phyloP scores from a whole-genome alignment of 2,329 filamentous ascomycete species.

The Scleromitrula shiraiana region DNA sequence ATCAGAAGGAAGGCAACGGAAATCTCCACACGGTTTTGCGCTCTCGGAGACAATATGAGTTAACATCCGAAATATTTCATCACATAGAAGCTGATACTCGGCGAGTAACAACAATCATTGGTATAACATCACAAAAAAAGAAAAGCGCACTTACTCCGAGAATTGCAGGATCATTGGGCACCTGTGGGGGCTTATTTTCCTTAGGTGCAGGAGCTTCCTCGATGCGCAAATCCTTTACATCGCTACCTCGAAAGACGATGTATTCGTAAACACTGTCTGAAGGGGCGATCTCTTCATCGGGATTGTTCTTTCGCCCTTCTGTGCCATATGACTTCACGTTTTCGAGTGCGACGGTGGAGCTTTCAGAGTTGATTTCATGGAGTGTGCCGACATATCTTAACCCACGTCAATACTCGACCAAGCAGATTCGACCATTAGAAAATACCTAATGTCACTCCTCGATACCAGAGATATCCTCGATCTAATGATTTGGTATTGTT shows the following conservation, averaged over 20 bases:
- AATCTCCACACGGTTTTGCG: conserved; percentile 92
- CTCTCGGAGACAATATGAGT: conserved; percentile 78
- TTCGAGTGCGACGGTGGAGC: conserved; percentile 92
- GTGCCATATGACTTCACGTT: conserved; percentile 93
- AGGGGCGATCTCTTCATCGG: conserved; percentile 72
- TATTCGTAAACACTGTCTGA: conserved; percentile 93
- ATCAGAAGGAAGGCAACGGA: conserved; percentile 99
- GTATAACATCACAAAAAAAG: conserved; percentile 9
- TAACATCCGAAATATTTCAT: conserved; percentile 99
- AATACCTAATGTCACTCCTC: conserved; percentile 92
- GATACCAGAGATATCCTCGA: conserved; percentile 95
- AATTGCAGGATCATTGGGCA: conserved; percentile 94
- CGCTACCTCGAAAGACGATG: conserved; percentile 95
- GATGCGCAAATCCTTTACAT: conserved; percentile 96
- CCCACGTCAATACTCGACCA: conserved; percentile 18
- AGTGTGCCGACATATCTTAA: conserved; percentile 87
- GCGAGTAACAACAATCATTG: neutral
- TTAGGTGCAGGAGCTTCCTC: conserved; percentile 71
- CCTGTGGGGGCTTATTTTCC: conserved; percentile 65
- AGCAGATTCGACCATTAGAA: conserved; percentile 15
- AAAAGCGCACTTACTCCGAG: conserved; percentile 70
- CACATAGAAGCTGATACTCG: conserved; percentile 41
- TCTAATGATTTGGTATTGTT: conserved; percentile 38
- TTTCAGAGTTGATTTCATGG: conserved; percentile 96
- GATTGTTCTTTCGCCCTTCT: conserved; percentile 74